These are phyloP conservation scores for Penicillium daleae DNA, from an alignment of 495 filamentous ascomycete species.

Conservation along the genomic window DNA sequence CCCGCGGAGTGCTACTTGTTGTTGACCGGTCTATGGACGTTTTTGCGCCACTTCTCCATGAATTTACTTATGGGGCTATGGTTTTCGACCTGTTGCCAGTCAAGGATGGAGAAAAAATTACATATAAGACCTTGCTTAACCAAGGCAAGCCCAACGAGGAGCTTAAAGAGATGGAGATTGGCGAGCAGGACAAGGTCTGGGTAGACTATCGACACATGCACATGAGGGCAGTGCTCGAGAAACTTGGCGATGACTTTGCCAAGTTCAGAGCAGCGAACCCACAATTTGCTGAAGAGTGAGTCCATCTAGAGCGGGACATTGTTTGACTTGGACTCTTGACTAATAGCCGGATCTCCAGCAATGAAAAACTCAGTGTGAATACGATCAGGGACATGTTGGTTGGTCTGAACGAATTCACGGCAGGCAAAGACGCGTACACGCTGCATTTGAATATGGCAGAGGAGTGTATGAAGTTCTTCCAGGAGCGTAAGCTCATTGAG, in stretches of 20 bases:
- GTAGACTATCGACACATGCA: constrained; percentile 89
- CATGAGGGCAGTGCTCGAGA: constrained; percentile 97
- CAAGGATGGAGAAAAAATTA: constrained; percentile 83
- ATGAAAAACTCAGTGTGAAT: constrained; percentile 73
- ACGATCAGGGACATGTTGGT: constrained; percentile 97
- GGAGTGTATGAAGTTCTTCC: constrained; percentile 92
- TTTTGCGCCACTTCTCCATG: constrained; percentile 83
- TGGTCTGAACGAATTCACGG: constrained; percentile 89
- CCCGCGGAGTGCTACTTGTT: constrained; percentile 81
- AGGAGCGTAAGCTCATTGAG: constrained; percentile 80
- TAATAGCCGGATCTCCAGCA: constrained; percentile 33
- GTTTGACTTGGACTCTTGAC: neutral
- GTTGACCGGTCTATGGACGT: constrained; percentile 93
- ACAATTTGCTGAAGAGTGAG: constrained; percentile 80
- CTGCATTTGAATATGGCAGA: constrained; percentile 97
- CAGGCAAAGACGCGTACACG: constrained; percentile 93
- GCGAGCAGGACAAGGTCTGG: constrained; percentile 91
- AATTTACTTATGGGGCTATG: constrained; percentile 99
- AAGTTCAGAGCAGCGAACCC: constrained; percentile 90
- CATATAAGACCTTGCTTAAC: constrained; percentile 77
- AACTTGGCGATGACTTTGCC: constrained; percentile 88
- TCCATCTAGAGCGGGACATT: neutral
- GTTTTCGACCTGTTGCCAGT: constrained; percentile 89
- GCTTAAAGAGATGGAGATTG: constrained; percentile 86
- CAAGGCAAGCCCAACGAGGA: constrained; percentile 68